Conservation (phyloP, 495 filamentous ascomycete genomes). For the Astrothelium subdiscretum region DNA sequence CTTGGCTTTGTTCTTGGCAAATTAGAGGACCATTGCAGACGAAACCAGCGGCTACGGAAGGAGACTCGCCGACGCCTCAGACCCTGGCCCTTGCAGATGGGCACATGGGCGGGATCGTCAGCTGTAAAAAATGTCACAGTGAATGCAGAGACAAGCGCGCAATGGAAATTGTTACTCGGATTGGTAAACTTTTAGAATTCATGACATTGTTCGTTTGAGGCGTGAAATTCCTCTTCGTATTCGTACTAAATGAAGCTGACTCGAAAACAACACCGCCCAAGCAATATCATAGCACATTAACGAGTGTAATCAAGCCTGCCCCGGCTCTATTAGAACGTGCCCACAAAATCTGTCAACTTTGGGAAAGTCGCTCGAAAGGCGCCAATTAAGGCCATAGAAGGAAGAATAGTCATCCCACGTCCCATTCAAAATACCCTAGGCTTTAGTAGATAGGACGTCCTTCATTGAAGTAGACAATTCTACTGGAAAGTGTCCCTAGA, state of each 20-base stretch:
- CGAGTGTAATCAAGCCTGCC: background rate
- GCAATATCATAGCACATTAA: slow-evolving; percentile 1
- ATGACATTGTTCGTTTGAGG: background rate
- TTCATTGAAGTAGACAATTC: background rate
- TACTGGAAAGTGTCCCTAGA: background rate
- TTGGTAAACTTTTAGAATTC: background rate
- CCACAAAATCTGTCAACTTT: background rate
- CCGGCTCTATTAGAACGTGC: background rate
- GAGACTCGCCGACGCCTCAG: background rate
- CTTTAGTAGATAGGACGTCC: background rate
- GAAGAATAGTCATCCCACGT: background rate
- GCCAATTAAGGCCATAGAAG: too few species aligned
- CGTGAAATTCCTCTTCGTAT: background rate
- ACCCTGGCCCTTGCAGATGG: background rate
- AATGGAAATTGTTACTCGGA: too few species aligned
- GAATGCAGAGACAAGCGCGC: background rate
- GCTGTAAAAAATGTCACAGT: background rate
- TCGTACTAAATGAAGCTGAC: background rate
- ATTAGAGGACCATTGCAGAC: background rate
- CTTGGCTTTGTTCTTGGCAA: background rate
- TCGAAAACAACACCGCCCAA: background rate
- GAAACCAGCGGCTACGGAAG: background rate
- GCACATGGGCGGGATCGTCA: background rate
- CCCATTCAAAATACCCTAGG: background rate
- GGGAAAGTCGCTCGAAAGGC: too few species aligned